Base-by-base conservation (phyloP, 164 flowering plant genomes). In the Annona squamosa region DNA sequence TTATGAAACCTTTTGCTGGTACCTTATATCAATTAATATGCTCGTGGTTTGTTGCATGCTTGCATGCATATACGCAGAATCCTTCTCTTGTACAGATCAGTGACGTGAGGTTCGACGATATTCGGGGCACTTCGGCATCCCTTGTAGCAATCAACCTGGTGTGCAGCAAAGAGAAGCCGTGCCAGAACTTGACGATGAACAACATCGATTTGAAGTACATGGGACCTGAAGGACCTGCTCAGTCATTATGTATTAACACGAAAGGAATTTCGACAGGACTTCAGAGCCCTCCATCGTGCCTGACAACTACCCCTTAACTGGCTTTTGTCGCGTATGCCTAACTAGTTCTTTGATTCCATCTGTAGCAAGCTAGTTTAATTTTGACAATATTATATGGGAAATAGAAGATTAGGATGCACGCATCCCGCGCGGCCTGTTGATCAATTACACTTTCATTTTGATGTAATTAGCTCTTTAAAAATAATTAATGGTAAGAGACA, bases 81-180 rank as follows among this genome's bases (percentile, higher is more conserved):
- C 72, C 75, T 42, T 84, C 84, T 0, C 61, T 48, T 0, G 71
- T 76, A 10, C 56, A 80, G 74, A 68, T 76, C 48, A 73, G 75
- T 47, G 56, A 71, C 17, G 71, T 80, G 1, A 78, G 13, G 26
- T 76, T 73, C 73, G 73, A 69, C 13, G 59, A 76, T 65, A 78
- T 78, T 48, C 19, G 63, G 10, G 84, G 84, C 5, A 81, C 79
- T 9, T 69, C 84, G 1, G 26, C 81, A 17, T 45, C 77, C 0
- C 46, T 59, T 26, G 61, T 71, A 0, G 76, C 74, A 0, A 68
- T 81, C 4, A 78, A 61, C 4, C 73, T 81, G 13, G 3, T 48
- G 5, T 81, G 83, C 45, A 75, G 80, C 70, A 46, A 45, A 66
- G 67, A 61, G 0, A 4, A 18, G 3, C 81, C 79, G 59, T 81